phyloP scores from a whole-genome alignment of 2,329 filamentous ascomycete species.

The Cercospora brassicicola region DNA sequence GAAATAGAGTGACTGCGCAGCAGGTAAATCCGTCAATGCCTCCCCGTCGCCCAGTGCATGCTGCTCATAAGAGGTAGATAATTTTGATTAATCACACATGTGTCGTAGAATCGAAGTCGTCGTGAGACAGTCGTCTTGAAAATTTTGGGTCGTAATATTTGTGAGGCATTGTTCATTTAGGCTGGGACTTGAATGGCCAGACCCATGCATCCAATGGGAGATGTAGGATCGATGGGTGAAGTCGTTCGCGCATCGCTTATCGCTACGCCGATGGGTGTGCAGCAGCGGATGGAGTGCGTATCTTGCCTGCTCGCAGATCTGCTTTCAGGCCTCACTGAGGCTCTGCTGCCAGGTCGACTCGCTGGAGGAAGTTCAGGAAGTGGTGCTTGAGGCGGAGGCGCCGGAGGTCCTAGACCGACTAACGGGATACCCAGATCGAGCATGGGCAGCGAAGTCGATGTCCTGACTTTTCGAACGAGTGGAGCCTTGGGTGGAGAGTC shows the following conservation, averaged over 20 bases:
- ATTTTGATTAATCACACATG: not conserved
- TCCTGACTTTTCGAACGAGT: constrained; percentile 27
- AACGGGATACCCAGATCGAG: constrained; percentile 41
- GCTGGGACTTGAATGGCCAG: constrained; percentile 7
- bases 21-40: not conserved
- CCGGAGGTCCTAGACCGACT: constrained; percentile 47
- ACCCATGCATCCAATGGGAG: not conserved
- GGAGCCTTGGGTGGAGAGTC: constrained; percentile 23
- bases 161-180: not conserved
- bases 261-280: constrained; percentile 24
- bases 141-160: not conserved
- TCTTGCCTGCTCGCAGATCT: constrained; percentile 17
- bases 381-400: constrained; percentile 49
- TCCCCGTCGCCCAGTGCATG: not conserved
- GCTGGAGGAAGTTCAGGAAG: constrained; percentile 37
- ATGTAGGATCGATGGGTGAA: not conserved
- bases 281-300: constrained; percentile 8
- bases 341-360: constrained; percentile 17
- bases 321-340: constrained; percentile 1
- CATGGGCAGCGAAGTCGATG: constrained; percentile 35
- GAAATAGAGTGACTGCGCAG: not conserved
- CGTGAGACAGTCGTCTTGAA: constrained; percentile 4
- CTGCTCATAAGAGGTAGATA: not conserved
- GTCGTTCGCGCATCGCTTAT: constrained; percentile 11
- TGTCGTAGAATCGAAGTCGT: not conserved